Percentiles rank a stretch among this genome's conserved stretches.
Evolutionary conservation across 202 grass and related monocot species (phyloP).

Genomic region (Elaeis oleifera): DNA sequence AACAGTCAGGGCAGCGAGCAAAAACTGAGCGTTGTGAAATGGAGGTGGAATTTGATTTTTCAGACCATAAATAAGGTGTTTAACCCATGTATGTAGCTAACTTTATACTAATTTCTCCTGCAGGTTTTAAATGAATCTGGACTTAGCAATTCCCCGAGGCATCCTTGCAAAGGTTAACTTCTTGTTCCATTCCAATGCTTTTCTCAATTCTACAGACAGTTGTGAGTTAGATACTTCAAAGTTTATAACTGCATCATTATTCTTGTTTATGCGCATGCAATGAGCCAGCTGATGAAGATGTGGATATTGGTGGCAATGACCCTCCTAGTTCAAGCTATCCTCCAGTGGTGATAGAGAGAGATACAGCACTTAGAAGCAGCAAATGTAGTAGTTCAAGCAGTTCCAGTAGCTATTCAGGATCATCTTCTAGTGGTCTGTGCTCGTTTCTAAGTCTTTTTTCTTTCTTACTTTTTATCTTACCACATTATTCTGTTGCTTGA

Average conservation of each 20-base stretch:
- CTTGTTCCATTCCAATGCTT: conserved; percentile 19
- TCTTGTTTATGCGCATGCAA: conserved; percentile 37
- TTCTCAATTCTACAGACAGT: background rate
- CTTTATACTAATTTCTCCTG: conserved; percentile 19
- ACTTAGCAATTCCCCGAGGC: conserved; percentile 53
- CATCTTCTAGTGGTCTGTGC: conserved; percentile 74
- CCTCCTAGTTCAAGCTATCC: conserved; percentile 61
- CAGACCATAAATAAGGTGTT: background rate
- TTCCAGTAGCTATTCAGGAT: conserved; percentile 71
- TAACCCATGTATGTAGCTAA: conserved; percentile 11
- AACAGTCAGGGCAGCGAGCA: conserved; percentile 24
- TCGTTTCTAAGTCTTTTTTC: conserved; percentile 13
- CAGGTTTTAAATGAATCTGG: conserved; percentile 80
- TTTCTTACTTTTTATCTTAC: conserved; percentile 4
- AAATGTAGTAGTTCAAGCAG: conserved; percentile 81
- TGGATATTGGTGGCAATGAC: conserved; percentile 92
- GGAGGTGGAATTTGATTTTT: conserved; percentile 45
- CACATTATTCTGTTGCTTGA: conserved; percentile 3
- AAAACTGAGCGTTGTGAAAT: conserved; percentile 55
- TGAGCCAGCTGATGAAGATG: conserved; percentile 63
- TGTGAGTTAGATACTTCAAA: conserved; percentile 6
- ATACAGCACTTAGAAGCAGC: conserved; percentile 55
- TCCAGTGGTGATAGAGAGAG: conserved; percentile 77
- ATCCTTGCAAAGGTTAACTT: conserved; percentile 57
- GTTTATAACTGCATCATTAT: background rate